phyloP scores from a whole-genome alignment of 805 yeast species.

The Saccharomycopsis schoenii region DNA sequence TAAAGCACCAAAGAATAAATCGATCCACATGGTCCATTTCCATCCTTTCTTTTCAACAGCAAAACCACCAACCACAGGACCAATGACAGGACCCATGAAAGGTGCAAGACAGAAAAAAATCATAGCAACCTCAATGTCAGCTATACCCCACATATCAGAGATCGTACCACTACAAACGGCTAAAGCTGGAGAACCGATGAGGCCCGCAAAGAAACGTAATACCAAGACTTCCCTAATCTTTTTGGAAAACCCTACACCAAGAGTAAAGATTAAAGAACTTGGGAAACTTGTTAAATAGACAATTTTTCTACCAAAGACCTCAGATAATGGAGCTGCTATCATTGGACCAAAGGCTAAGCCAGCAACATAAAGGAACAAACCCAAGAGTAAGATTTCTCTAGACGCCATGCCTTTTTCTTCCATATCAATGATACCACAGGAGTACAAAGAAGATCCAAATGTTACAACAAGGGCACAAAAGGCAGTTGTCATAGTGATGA shows the following conservation, averaged over 20 bases:
- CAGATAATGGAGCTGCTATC: conserved; percentile 63
- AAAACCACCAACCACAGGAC: conserved; percentile 68
- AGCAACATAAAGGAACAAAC: conserved; percentile 57
- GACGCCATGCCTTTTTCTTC: conserved; percentile 39
- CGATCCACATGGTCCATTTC: conserved; percentile 68
- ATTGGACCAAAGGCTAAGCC: conserved; percentile 70
- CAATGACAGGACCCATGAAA: conserved; percentile 69
- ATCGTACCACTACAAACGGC: conserved; percentile 82
- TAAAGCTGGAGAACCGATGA: conserved; percentile 72
- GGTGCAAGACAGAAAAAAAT: conserved; percentile 72
- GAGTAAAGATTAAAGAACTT: conserved; percentile 55
- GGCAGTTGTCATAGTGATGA: conserved; percentile 55
- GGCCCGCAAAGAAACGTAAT: conserved; percentile 64
- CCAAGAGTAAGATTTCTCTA: conserved; percentile 53
- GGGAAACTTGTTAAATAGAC: conserved; percentile 54
- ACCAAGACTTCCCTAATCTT: conserved; percentile 56
- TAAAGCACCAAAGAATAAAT: conserved; percentile 54
- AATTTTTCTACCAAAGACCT: conserved; percentile 56
- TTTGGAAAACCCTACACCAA: conserved; percentile 61
- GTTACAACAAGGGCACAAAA: conserved; percentile 57
- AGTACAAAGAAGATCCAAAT: conserved; percentile 66
- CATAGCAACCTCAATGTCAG: conserved; percentile 63
- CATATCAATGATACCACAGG: conserved; percentile 52
- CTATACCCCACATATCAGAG: conserved; percentile 63
- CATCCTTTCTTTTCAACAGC: conserved; percentile 40